Evolutionary conservation across 2,329 filamentous ascomycete genomes (phyloP).

Genomic region (Periconia digitata): DNA sequence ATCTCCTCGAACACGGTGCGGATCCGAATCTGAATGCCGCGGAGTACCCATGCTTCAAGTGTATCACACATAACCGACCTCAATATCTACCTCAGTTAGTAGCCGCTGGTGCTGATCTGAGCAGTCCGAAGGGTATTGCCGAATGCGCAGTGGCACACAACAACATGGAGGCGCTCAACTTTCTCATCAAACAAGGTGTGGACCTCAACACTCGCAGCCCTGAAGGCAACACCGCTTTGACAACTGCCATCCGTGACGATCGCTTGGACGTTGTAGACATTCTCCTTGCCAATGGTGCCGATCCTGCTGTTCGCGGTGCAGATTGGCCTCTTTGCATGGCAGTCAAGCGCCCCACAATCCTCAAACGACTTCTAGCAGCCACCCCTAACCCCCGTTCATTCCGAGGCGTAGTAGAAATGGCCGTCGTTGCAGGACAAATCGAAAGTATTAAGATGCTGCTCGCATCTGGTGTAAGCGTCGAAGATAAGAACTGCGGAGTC

Average conservation of each 20-base stretch:
- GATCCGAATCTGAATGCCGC: constrained; percentile 58
- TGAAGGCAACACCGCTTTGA: constrained; percentile 63
- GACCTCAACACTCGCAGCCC: constrained; percentile 61
- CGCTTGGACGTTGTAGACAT: constrained; percentile 61
- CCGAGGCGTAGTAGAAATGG: constrained; percentile 69
- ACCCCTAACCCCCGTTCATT: constrained; percentile 62
- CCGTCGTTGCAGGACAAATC: constrained; percentile 66
- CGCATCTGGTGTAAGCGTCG: constrained; percentile 65
- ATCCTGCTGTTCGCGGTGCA: constrained; percentile 64
- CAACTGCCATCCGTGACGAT: constrained; percentile 66
- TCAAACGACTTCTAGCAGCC: constrained; percentile 60
- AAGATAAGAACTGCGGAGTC: constrained; percentile 72
- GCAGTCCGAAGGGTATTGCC: constrained; percentile 64
- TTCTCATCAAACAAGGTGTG: constrained; percentile 62
- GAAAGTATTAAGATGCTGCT: constrained; percentile 68
- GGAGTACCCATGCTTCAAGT: constrained; percentile 69
- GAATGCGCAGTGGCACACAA: constrained; percentile 65
- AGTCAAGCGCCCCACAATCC: constrained; percentile 61
- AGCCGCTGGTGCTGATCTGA: constrained; percentile 61
- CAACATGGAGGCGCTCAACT: constrained; percentile 62
- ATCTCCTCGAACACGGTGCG: constrained; percentile 57
- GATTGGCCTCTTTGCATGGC: constrained; percentile 74
- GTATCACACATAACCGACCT: constrained; percentile 64
- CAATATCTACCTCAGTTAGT: constrained; percentile 61
- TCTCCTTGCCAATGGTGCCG: constrained; percentile 60